Conservation (phyloP, 371 early-diverging fungal genomes). For the Mortierella sp. region DNA sequence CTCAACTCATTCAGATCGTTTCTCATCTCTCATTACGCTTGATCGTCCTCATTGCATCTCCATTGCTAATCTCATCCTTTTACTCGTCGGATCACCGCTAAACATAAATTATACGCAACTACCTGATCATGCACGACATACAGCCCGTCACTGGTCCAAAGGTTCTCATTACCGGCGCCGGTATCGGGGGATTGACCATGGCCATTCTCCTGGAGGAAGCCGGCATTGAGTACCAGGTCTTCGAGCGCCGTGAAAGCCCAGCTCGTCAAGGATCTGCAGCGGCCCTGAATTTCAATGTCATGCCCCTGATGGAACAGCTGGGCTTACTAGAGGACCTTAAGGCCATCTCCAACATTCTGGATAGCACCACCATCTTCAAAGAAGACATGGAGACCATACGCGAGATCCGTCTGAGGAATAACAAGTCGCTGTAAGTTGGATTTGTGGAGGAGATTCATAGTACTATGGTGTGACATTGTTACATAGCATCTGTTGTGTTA, state of each 20-base stretch:
- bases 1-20: too few species aligned
- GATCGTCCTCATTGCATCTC: too few species aligned
- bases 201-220: constrained; percentile 39
- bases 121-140: constrained; percentile 10
- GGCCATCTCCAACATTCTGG: constrained; percentile 8
- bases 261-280: constrained; percentile 19
- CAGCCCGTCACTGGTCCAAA: constrained; percentile 7
- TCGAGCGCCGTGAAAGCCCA: constrained; percentile 20
- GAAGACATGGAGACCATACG: constrained; percentile 15
- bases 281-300: constrained; percentile 28
- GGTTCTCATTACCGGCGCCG: constrained; percentile 39
- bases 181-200: constrained; percentile 27
- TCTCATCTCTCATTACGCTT: too few species aligned
- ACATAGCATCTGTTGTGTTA: too few species aligned
- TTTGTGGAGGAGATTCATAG: too few species aligned
- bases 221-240: constrained; percentile 31
- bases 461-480: too few species aligned
- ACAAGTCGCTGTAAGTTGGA: not conserved
- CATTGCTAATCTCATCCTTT: not conserved
- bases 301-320: constrained; percentile 23
- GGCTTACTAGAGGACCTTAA: constrained; percentile 12
- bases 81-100: not conserved
- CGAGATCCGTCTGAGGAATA: constrained; percentile 1
- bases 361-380: constrained; percentile 12
- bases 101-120: not conserved